These are phyloP conservation scores for Diaporthe aspalathi DNA, from an alignment of 2,329 filamentous ascomycete genomes.

Conservation along the genomic window DNA sequence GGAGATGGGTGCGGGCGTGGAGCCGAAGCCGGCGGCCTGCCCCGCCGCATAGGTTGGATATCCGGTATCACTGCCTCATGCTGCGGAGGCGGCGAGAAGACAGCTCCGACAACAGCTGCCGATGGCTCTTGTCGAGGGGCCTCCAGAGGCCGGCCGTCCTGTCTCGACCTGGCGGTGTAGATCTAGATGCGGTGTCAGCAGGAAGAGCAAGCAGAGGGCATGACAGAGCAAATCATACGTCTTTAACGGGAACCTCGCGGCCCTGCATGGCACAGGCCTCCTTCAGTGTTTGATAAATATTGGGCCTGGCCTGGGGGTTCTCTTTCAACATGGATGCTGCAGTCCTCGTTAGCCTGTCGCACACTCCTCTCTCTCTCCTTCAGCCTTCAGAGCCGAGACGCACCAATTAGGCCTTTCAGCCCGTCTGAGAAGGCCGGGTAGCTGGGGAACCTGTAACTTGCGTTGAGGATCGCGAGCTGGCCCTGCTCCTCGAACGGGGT, in stretches of 20 bases:
- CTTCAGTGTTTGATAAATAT: conserved; percentile 91
- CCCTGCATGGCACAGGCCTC: conserved; percentile 92
- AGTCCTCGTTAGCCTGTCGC: conserved; percentile 30
- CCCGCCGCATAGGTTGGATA: conserved; percentile 92
- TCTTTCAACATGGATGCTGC: conserved; percentile 91
- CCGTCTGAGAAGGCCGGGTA: conserved; percentile 92
- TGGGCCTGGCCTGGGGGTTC: conserved; percentile 80
- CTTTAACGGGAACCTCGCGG: conserved; percentile 85
- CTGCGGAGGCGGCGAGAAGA: conserved; percentile 80
- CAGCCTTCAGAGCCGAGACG: conserved; percentile 46
- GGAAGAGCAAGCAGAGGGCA: conserved; percentile 38
- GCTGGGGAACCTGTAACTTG: conserved; percentile 89
- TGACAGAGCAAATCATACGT: conserved; percentile 68
- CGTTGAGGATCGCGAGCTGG: conserved; percentile 96
- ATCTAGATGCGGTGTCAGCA: conserved; percentile 65
- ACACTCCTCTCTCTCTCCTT: background rate
- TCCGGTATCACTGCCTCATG: conserved; percentile 83
- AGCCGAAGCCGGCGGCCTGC: conserved; percentile 69
- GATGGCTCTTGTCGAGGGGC: conserved; percentile 67
- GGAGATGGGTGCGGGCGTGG: conserved; percentile 50
- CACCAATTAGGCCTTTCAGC: conserved; percentile 90
- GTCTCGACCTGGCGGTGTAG: conserved; percentile 72
- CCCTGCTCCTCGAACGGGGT: conserved; percentile 98
- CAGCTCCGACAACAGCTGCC: conserved; percentile 78
- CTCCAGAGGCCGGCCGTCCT: conserved; percentile 67